Evolutionary conservation across 2,329 filamentous ascomycete species (phyloP), one percentile per base, ranked within the genome.

Genomic region (Metarhizium humberi): DNA sequence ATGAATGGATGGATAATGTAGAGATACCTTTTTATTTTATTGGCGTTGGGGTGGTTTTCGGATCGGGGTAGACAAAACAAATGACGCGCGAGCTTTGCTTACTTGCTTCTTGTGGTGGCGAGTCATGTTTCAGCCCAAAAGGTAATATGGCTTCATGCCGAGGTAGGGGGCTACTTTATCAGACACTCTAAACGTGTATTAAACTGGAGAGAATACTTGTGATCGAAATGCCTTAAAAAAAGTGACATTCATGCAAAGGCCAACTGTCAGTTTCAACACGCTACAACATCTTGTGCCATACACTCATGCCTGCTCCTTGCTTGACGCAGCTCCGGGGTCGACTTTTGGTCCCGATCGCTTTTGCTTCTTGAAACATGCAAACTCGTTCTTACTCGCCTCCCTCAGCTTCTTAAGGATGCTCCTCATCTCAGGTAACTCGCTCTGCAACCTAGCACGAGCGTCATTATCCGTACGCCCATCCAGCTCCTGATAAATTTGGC

Each of bases 381-480:
- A 96, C 70, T 95, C 89, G 60, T 85, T 90, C 72, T 87, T 87
- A 61, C 87, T 92, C 48, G 84, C 82, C 66, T 95, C 90, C 56
- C 90, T 78, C 61, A 96, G 73, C 62, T 83, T 83, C 79, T 96
- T 97, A 61, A 99, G 75, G 49, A 92, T 85, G 51, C 81, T 85
- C 59, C 92, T 83, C 88, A 99, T 91, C 67, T 92, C 90, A 2
- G 90, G 88, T 61, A 99, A 73, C 74, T 97, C 92, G 54, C 82
- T 85, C 73, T 97, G 92, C 62, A 99, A 74, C 57, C 81, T 79
- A 11, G 84, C 80, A 52, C 94, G 80, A 3, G 92, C 91, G 57
- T 90, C 86, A 63, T 94, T 92, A 66, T 95, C 91, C 53, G 94
- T 97, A 51, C 91, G 85, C 57, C 84, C 81, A 68, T 99, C 94